phyloP scores from a whole-genome alignment of 2,329 filamentous ascomycete genomes.

The Balansia obtecta region DNA sequence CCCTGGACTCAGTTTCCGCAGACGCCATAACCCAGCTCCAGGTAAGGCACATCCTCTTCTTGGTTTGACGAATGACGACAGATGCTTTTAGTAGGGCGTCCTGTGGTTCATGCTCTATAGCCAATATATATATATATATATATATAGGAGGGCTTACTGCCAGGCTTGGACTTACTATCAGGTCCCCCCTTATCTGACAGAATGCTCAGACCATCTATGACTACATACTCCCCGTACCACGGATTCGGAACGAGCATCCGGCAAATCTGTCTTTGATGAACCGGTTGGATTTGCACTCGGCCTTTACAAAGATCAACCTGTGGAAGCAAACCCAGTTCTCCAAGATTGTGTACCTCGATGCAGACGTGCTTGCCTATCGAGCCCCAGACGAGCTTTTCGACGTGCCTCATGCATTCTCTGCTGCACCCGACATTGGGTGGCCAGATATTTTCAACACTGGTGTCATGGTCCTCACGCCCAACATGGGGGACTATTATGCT shows the following conservation, averaged over 20 bases:
- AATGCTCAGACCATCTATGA: conserved; percentile 64
- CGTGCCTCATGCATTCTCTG: conserved; percentile 44
- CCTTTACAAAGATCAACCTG: conserved; percentile 92
- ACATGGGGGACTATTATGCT: conserved; percentile 78
- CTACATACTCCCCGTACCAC: conserved; percentile 72
- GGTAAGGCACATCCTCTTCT: conserved; percentile 32
- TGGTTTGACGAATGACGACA: neutral
- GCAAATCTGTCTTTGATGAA: conserved; percentile 87
- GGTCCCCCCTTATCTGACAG: neutral
- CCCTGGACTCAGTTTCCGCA: conserved; percentile 62
- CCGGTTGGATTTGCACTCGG: conserved; percentile 76
- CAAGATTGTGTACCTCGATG: conserved; percentile 89
- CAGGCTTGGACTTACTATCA: neutral
- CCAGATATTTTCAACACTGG: conserved; percentile 98
- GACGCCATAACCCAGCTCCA: conserved; percentile 69
- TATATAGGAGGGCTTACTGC: neutral
- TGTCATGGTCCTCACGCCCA: conserved; percentile 81
- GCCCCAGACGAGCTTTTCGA: conserved; percentile 89
- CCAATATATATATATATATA: neutral
- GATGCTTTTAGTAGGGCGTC: neutral
- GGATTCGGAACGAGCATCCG: conserved; percentile 63
- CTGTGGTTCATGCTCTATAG: neutral
- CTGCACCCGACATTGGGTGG: conserved; percentile 93
- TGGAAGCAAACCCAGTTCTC: conserved; percentile 87
- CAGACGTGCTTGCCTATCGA: conserved; percentile 81